Evolutionary conservation across 2,329 filamentous ascomycete genomes (phyloP).

Genomic region (Aspergillus fructus): DNA sequence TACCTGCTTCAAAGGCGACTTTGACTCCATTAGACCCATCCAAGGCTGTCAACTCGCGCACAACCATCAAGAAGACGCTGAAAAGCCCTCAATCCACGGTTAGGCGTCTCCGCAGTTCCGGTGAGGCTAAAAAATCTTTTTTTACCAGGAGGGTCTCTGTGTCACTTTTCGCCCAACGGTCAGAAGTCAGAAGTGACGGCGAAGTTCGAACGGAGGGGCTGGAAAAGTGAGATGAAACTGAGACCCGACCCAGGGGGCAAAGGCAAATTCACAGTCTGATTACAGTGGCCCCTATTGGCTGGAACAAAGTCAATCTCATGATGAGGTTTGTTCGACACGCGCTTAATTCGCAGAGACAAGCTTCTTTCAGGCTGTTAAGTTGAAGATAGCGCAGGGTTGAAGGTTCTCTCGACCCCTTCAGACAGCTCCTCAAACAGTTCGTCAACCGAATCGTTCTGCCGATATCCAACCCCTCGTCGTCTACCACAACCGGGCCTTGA

Average conservation of each 20-base stretch:
- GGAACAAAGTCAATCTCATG: neutral
- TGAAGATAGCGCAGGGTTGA: neutral
- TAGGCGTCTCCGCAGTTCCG: neutral
- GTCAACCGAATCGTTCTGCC: neutral
- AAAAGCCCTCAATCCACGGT: neutral
- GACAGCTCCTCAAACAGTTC: neutral
- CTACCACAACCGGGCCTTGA: neutral
- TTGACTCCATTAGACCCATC: neutral
- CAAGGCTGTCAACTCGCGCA: neutral
- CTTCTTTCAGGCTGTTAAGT: too few species aligned
- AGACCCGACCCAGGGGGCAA: neutral
- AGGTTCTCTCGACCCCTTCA: neutral
- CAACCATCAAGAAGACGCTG: neutral
- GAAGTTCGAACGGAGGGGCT: too few species aligned
- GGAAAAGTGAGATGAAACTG: neutral
- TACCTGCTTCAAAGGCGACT: neutral
- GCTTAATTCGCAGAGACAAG: too few species aligned
- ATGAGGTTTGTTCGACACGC: neutral
- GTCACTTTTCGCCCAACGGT: neutral
- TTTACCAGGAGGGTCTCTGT: neutral
- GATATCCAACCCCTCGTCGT: neutral
- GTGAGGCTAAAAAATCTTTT: constrained; percentile 1
- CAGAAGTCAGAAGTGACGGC: neutral
- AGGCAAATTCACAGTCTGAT: neutral
- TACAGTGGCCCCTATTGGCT: neutral